Base-by-base conservation (phyloP, 257 asterid species). In the Gentiana straminea region DNA sequence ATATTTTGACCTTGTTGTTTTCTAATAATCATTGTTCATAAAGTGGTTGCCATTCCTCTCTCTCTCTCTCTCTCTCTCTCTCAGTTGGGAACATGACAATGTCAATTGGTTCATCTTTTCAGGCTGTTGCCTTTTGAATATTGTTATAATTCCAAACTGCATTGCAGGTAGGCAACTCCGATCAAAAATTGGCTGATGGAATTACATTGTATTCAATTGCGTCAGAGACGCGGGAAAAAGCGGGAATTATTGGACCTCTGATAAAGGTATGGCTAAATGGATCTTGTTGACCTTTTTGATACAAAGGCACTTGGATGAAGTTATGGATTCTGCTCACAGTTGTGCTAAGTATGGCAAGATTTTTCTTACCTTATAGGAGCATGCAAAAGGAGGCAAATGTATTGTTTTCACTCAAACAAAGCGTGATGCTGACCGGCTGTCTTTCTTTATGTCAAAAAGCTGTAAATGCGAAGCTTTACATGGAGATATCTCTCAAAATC, bases 331-430 rank as follows among this genome's bases (percentile, higher is more conserved):
- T 3, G 8, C 33, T 49, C 13, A 5, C 33, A 1, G 12, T 13
- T 32, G 7, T 32, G 54, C 57, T 61, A 49, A 61, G 15, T 45
- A 49, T 45, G 46, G 37, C 35, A 34, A 24, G 24, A 0, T 38
- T 43, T 33, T 44, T 60, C 8, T 54, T 35, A 39, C 54, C 65
- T 60, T 57, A 38, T 70, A 91, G 96, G 96, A 86, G 64, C 95
- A 91, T 67, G 98, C 87, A 47, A 86, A 86, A 52, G 96, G 98
- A 59, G 98, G 98, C 44, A 91, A 91, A 74, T 88, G 94, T 54
- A 91, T 86, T 52, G 84, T 91, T 43, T 91, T 91, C 63, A 91
- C 98, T 63, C 96, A 91, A 80, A 91, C 96, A 10, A 90, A 90
- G 71, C 86, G 98, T 36, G 98, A 91, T 77, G 98, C 96, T 61